Base-by-base conservation (phyloP, 495 filamentous ascomycete species). In the Saxophila tyrrhenica region DNA sequence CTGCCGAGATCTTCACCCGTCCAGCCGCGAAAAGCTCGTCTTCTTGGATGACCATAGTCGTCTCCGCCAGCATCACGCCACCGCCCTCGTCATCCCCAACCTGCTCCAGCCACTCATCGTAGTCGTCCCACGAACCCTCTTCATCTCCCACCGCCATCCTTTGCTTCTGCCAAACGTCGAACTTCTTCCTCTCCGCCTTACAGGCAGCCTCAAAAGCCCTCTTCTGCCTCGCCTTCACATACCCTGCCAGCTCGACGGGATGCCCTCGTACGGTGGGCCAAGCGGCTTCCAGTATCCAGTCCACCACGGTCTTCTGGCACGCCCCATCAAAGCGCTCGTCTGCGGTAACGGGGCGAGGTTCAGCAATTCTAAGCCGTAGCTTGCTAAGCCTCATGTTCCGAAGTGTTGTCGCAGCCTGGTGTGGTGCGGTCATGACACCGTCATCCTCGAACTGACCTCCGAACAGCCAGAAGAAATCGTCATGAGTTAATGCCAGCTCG, bases 251-350 rank as follows among this genome's bases (percentile, higher is more conserved):
- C 29, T n/a, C 29, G 3, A 63, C 57, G 2, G 56, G 51, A 49
- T 55, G 57, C 22, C 51, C 46, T 8, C 51, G 35, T 3, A 64
- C 38, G 2, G 21, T 58, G 7, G 50, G 61, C 52, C 58, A 60
- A 1, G 61, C 55, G 8, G 48, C 50, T 25, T 46, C 51, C 8
- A 64, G 48, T 15, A 64, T 55, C 54, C 47, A 53, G 15, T 38
- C 24, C 11, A 53, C 53, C 7, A 61, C 47, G 9, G 35, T 45
- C 24, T 43, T 41, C 35, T 61, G 58, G 39, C 58, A 64, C 3
- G 41, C 55, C 16, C 48, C 57, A 15, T 55, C 46, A 3, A 52
- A 22, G 15, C 32, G 35, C 0, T 42, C 23, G 42, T 22, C 46
- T 3, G 25, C 39, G 11, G 44, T 22, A 10, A 44, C 24, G 3